These are phyloP conservation scores for Isoetes engelmannii DNA, from an alignment of 83 land plant species.

Conservation along the genomic window DNA sequence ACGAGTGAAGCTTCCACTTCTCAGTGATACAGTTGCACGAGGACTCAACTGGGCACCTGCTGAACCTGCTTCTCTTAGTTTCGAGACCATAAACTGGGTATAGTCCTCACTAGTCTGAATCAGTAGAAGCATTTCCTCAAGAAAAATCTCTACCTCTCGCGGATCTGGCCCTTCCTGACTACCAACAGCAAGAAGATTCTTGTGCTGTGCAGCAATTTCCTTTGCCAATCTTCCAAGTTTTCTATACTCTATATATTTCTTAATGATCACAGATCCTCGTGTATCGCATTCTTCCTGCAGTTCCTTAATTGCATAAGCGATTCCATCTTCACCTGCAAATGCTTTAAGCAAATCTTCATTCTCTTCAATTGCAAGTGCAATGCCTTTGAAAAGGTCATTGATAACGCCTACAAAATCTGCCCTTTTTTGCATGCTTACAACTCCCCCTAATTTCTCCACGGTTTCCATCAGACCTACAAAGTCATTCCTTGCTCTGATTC, in stretches of 20 bases:
- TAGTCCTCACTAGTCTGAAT: conserved; percentile 88
- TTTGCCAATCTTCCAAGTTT: conserved; percentile 48
- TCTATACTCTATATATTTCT: conserved; percentile 67
- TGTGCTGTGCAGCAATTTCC: conserved; percentile 57
- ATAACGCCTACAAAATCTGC: conserved; percentile 58
- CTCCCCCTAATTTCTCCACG: conserved; percentile 33
- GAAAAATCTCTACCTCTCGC: conserved; percentile 60
- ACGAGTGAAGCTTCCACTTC: conserved; percentile 55
- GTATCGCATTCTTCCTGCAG: conserved; percentile 89
- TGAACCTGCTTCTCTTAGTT: conserved; percentile 57
- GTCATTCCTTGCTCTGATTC: conserved; percentile 50
- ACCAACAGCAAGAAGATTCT: conserved; percentile 49
- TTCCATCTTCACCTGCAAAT: conserved; percentile 74
- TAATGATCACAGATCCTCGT: conserved; percentile 52
- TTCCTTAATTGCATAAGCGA: conserved; percentile 70
- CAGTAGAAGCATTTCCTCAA: conserved; percentile 69
- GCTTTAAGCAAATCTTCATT: conserved; percentile 60
- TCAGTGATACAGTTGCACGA: conserved; percentile 49
- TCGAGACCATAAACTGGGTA: conserved; percentile 68
- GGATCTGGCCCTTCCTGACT: conserved; percentile 69
- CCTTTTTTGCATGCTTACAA: conserved; percentile 11
- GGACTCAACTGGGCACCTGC: conserved; percentile 68
- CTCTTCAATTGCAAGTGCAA: conserved; percentile 74
- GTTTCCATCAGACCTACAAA: conserved; percentile 52
- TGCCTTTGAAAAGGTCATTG: conserved; percentile 69